phyloP scores from a whole-genome alignment of 805 yeast species.

The Ogataea trehaloabstinens region DNA sequence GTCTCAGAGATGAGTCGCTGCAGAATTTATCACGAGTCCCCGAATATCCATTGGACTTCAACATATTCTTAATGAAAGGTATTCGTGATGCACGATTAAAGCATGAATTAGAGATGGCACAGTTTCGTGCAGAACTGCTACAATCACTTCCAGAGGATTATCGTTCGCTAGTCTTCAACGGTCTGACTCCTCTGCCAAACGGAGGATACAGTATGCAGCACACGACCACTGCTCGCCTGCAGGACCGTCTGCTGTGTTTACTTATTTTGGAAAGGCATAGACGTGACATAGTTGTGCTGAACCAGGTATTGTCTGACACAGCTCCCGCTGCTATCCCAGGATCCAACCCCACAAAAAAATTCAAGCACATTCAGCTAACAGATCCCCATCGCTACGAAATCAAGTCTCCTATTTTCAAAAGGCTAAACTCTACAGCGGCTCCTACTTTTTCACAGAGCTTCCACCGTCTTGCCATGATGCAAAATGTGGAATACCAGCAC shows the following conservation, averaged over 20 bases:
- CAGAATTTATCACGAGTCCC: conserved; percentile 27
- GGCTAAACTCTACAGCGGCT: conserved; percentile 20
- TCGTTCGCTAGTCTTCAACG: conserved; percentile 20
- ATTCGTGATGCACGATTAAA: conserved; percentile 23
- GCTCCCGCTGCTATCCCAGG: not conserved
- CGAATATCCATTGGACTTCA: conserved; percentile 38
- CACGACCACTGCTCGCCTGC: conserved; percentile 34
- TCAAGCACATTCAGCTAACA: conserved; percentile 24
- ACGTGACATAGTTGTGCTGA: conserved; percentile 30
- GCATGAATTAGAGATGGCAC: conserved; percentile 18
- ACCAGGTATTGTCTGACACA: conserved; percentile 17
- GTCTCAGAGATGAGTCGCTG: conserved; percentile 12
- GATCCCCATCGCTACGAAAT: conserved; percentile 33
- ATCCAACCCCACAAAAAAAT: conserved; percentile 12
- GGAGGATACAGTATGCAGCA: conserved; percentile 14
- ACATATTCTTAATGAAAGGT: conserved; percentile 35
- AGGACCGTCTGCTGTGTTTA: conserved; percentile 32
- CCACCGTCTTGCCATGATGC: conserved; percentile 32
- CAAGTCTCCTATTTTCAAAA: conserved; percentile 30
- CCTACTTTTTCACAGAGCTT: conserved; percentile 25
- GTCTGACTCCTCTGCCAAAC: conserved; percentile 12
- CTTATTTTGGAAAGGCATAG: conserved; percentile 36
- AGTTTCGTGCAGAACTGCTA: conserved; percentile 22
- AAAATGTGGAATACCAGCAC: conserved; percentile 35
- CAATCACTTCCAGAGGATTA: conserved; percentile 26